Percentiles rank a stretch among this genome's conserved stretches.
Conservation (phyloP, 2,329 filamentous ascomycete species). For the Pestalotiopsis fici region DNA sequence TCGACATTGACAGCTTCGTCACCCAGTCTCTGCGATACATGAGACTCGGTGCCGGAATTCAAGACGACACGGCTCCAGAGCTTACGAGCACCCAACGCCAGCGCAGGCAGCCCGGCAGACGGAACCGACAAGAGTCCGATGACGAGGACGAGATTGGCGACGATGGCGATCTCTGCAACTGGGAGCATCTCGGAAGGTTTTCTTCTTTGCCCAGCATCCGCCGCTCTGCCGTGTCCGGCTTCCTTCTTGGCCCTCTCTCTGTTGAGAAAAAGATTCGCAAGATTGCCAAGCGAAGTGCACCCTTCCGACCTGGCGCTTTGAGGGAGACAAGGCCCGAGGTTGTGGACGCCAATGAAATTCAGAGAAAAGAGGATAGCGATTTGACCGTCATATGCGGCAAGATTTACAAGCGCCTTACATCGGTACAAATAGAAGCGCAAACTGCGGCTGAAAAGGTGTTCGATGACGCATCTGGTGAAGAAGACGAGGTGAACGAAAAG, state of each 20-base stretch:
- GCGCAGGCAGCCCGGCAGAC: constrained; percentile 35
- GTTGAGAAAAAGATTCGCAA: constrained; percentile 82
- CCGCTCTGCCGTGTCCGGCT: constrained; percentile 77
- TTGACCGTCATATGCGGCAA: constrained; percentile 76
- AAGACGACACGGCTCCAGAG: constrained; percentile 50
- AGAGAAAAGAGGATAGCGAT: constrained; percentile 75
- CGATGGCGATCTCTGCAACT: constrained; percentile 79
- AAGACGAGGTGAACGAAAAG: no score
- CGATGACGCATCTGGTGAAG: constrained; percentile 47
- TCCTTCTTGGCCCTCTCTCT: constrained; percentile 85
- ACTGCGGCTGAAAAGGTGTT: constrained; percentile 43
- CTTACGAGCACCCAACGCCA: constrained; percentile 51
- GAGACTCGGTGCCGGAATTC: constrained; percentile 63
- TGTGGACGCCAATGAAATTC: constrained; percentile 71
- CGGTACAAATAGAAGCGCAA: constrained; percentile 48
- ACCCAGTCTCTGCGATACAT: constrained; percentile 89
- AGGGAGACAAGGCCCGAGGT: constrained; percentile 78
- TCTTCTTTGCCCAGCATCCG: constrained; percentile 74
- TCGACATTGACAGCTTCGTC: constrained; percentile 91
- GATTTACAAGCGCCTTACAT: constrained; percentile 65
- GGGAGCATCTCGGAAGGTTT: constrained; percentile 78
- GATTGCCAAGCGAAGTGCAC: constrained; percentile 68
- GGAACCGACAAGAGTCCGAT: constrained; percentile 45
- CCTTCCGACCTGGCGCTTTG: constrained; percentile 68
- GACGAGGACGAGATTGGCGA: constrained; percentile 68